Conservation (phyloP, 2,329 filamentous ascomycete genomes). For the Alternaria incomplexa region DNA sequence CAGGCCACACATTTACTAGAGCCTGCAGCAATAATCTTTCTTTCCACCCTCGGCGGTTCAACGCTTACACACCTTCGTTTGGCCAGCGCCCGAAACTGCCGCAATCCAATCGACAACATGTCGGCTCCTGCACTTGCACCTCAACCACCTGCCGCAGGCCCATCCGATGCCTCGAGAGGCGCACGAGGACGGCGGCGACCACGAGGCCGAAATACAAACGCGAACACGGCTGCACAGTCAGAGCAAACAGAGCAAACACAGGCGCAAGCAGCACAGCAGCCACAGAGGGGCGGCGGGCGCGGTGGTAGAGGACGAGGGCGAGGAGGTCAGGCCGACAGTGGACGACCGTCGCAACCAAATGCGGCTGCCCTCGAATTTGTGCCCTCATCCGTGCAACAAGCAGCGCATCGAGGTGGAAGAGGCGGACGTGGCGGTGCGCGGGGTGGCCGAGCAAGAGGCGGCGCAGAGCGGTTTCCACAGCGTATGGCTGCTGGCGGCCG, state of each 20-base stretch:
- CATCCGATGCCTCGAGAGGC: constrained; percentile 21
- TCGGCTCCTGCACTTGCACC: constrained; percentile 23
- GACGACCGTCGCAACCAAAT: constrained; percentile 1
- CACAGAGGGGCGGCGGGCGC: constrained; percentile 27
- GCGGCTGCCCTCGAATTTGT: constrained; percentile 3
- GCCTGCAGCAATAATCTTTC: constrained; percentile 22
- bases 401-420: constrained; percentile 15
- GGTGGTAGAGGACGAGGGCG: constrained; percentile 26
- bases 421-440: constrained; percentile 18
- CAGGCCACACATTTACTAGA: constrained; percentile 39
- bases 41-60: background rate
- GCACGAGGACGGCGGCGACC: constrained; percentile 28
- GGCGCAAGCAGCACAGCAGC: constrained; percentile 19
- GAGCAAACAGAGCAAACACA: constrained; percentile 28
- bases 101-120: constrained; percentile 20
- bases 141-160: constrained; percentile 12
- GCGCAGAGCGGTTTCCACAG: constrained; percentile 24
- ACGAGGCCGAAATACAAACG: constrained; percentile 26
- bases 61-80: constrained; percentile 2
- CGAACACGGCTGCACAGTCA: constrained; percentile 12
- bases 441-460: constrained; percentile 27
- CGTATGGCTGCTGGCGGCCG: constrained; percentile 47
- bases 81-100: background rate
- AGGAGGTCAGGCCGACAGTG: constrained; percentile 18
- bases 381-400: constrained; percentile 12